Evolutionary conservation across 371 early-diverging fungal species (phyloP).

Genomic region (Rhizopus sp.): DNA sequence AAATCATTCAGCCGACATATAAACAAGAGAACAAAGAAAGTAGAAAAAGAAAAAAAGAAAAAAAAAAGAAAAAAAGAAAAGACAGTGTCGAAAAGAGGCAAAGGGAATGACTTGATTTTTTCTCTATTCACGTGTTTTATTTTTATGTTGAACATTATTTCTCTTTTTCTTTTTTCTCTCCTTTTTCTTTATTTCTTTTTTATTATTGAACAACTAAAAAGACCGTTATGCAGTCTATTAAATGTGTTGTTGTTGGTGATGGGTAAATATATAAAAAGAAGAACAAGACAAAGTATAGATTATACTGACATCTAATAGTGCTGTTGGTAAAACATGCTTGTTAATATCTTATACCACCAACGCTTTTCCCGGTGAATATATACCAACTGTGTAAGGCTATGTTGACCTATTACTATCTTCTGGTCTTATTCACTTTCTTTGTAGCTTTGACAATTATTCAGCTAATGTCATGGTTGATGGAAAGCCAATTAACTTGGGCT

Average conservation of each 20-base stretch:
- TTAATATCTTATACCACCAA: conserved; percentile 96
- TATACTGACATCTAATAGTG: conserved; percentile 47
- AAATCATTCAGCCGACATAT: no score
- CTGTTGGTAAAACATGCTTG: conserved; percentile 95
- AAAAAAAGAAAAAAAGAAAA: conserved; percentile 5
- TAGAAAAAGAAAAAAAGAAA: not conserved
- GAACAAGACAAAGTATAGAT: conserved; percentile 4
- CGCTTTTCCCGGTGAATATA: conserved; percentile 97
- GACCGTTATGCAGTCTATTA: conserved; percentile 86
- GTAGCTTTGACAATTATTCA: conserved; percentile 94
- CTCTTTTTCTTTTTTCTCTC: not conserved
- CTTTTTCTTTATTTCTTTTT: not conserved
- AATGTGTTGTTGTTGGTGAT: conserved; percentile 98
- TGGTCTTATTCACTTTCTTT: not conserved
- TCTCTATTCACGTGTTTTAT: conserved; percentile 8
- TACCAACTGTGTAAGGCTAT: conserved; percentile 90
- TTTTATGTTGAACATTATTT: not conserved
- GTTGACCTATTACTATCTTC: not conserved
- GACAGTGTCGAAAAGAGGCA: not conserved
- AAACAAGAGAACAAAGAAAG: no score
- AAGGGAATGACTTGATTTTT: not conserved
- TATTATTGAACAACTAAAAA: conserved; percentile 5
- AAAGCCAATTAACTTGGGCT: conserved; percentile 90
- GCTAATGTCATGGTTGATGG: conserved; percentile 95
- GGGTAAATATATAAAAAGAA: conserved; percentile 65